Evolutionary conservation across 345 rosid genomes (phyloP).

Genomic region (Euphorbia tirucalli): DNA sequence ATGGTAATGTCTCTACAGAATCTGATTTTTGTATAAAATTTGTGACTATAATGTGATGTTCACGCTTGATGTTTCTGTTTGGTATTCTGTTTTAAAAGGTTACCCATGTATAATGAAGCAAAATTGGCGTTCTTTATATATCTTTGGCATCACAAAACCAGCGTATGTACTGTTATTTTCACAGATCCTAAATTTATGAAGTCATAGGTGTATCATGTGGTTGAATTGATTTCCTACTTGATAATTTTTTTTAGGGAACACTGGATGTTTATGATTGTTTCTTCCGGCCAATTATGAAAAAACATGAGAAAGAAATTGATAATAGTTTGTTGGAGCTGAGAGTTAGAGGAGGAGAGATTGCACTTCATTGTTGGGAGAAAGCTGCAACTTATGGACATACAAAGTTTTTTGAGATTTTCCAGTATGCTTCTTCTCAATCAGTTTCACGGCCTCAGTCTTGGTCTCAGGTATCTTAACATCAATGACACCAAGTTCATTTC

Average conservation of each 20-base stretch:
- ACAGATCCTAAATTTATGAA: not conserved
- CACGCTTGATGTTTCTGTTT: no score
- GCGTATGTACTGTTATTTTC: slow-evolving; percentile 32
- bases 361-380: slow-evolving; percentile 21
- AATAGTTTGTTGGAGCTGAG: slow-evolving; percentile 19
- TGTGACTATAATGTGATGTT: not conserved
- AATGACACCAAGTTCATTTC: not conserved
- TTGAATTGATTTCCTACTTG: not conserved
- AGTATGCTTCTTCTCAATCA: slow-evolving; percentile 21
- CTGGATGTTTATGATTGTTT: slow-evolving; percentile 22
- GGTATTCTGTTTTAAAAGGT: slow-evolving; percentile 38
- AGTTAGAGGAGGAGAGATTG: slow-evolving; percentile 14
- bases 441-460: slow-evolving; percentile 28
- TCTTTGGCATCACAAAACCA: slow-evolving; percentile 77
- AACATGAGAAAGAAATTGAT: slow-evolving; percentile 28
- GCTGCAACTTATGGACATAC: slow-evolving; percentile 25
- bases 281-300: slow-evolving; percentile 15
- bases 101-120: slow-evolving; percentile 79
- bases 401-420: slow-evolving; percentile 18
- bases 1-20: slow-evolving; percentile 39
- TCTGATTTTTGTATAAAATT: not conserved
- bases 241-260: slow-evolving; percentile 18
- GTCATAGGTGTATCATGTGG: not conserved
- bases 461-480: slow-evolving; percentile 42
- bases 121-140: slow-evolving; percentile 73